Evolutionary conservation across 2,329 filamentous ascomycete genomes (phyloP), one percentile per base, ranked within the genome.

Genomic region (Pestalotiopsis sp.): DNA sequence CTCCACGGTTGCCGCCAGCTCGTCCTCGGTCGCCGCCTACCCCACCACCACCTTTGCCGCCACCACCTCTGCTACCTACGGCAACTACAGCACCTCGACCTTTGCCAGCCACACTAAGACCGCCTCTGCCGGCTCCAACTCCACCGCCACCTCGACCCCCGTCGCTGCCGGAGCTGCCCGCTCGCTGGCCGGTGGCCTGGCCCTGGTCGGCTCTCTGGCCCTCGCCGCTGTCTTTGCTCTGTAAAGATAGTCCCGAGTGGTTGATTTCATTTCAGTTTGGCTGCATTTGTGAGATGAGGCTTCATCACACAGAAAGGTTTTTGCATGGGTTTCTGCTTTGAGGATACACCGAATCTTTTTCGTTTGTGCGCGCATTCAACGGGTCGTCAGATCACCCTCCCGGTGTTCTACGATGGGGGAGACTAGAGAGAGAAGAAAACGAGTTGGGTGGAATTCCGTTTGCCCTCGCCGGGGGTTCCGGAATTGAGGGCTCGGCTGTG

Each of bases 51-150:
- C 73, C 68, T 78, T 76, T 68, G 70, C 79, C 45, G 79, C 76
- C n/a, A 80, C 78, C 36, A 80, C 79, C 23, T 20, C 23, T 25
- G 12, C 23, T 2, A 36, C 31, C 31, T 36, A 83, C 64, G 80
- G 80, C 69, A 71, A 82, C 27, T 63, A 83, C 68, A 82, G 77
- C 71, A 82, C 27, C 23, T 67, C 73, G 72, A 74, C 75, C 74
- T 76, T 73, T 62, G 59, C 72, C 60, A 70, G 75, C 66, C 63
- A 70, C 66, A 71, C 68, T 64, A 66, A 70, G 61, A 66, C 73
- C 71, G 61, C 69, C 49, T 67, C 70, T 61, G 71, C 72, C 64
- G 68, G 70, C 64, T 65, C 69, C 68, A 71, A 45, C 58, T n/a
- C 45, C 45, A 52, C 17, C 45, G 5, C 45, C 45, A 52, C 45